Percentiles rank a stretch among this genome's conserved stretches.
Conservation (phyloP, 768 basidiomycete species). For the Glaciozyma martinii region DNA sequence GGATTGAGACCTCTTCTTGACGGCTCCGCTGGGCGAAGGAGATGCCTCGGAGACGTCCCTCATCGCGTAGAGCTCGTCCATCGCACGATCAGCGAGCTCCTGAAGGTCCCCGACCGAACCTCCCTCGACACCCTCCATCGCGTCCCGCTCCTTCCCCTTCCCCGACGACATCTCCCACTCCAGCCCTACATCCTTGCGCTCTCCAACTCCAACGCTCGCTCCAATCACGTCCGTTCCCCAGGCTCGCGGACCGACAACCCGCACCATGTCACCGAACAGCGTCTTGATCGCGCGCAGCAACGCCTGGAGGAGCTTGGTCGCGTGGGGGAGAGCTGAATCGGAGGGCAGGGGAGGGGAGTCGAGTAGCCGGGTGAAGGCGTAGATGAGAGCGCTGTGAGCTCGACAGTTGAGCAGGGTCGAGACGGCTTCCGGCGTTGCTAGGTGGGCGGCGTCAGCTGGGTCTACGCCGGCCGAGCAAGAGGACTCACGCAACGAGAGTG, state of each 20-base stretch:
- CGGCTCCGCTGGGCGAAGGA: neutral
- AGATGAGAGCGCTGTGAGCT: conserved; percentile 5
- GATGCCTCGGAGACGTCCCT: neutral
- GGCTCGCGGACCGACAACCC: conserved; percentile 13
- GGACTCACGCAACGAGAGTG: conserved; percentile 16
- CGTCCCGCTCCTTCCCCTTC: conserved; percentile 10
- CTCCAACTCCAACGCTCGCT: neutral
- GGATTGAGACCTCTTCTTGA: neutral
- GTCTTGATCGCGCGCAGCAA: conserved; percentile 20
- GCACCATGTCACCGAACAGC: conserved; percentile 19
- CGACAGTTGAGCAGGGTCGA: neutral
- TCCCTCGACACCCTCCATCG: conserved; percentile 1
- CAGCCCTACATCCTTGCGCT: conserved; percentile 3
- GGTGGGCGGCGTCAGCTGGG: neutral
- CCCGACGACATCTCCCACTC: neutral
- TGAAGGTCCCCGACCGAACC: neutral
- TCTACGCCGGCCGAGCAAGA: neutral
- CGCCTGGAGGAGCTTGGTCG: conserved; percentile 9
- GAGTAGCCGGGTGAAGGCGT: neutral
- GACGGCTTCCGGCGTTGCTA: conserved; percentile 17
- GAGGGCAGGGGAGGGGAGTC: neutral
- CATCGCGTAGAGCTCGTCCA: neutral
- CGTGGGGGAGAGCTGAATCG: neutral
- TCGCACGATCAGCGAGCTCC: neutral
- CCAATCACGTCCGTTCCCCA: conserved; percentile 19